phyloP scores from a whole-genome alignment of 495 filamentous ascomycete genomes.

The Lindgomyces ingoldianus region DNA sequence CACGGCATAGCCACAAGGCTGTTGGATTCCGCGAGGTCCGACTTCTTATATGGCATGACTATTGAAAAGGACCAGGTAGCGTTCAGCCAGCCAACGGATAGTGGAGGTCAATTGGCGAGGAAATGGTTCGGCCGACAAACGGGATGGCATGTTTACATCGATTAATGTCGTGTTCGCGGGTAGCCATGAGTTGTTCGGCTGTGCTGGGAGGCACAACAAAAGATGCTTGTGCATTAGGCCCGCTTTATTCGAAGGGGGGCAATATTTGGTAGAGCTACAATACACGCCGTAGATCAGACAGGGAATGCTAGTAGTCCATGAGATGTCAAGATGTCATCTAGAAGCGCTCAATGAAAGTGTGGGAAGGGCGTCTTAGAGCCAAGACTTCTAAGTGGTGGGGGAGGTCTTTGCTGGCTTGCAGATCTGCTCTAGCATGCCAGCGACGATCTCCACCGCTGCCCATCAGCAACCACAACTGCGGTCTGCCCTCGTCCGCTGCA shows the following conservation, averaged over 20 bases:
- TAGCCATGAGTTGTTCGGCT: not conserved
- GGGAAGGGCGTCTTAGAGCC: not conserved
- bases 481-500: conserved; percentile 1
- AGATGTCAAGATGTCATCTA: not conserved
- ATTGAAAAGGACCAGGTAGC: conserved; percentile 64
- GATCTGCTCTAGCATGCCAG: conserved; percentile 25
- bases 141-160: conserved; percentile 48
- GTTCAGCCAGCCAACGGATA: conserved; percentile 76
- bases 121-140: conserved; percentile 58
- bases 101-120: conserved; percentile 62
- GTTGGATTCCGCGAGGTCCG: conserved; percentile 61
- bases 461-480: conserved; percentile 22
- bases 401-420: conserved; percentile 23
- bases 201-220: not conserved
- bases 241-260: too few relatives aligned
- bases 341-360: not conserved
- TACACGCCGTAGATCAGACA: not conserved
- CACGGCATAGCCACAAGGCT: conserved; percentile 64
- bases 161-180: conserved; percentile 32
- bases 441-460: conserved; percentile 17
- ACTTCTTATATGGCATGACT: conserved; percentile 68
- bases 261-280: too few relatives aligned
- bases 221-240: not conserved
- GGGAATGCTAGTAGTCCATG: not conserved
- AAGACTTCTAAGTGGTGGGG: conserved; percentile 14